Evolutionary conservation across 2,329 filamentous ascomycete species (phyloP).

Genomic region (Botrytis hyacinthi): DNA sequence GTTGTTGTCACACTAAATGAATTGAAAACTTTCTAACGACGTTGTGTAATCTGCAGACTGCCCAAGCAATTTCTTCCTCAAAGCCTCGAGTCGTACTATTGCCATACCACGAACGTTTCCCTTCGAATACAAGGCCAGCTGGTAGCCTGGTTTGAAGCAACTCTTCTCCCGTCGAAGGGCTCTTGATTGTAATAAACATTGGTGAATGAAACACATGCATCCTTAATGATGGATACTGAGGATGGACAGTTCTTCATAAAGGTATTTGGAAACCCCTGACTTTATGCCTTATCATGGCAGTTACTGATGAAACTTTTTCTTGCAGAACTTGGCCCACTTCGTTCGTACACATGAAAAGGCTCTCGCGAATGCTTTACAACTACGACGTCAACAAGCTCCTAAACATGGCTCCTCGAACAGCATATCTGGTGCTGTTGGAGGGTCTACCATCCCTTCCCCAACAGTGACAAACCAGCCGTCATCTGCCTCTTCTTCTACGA

Average conservation of each 20-base stretch:
- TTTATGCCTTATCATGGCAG: slow-evolving; percentile 17
- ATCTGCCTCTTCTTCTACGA: slow-evolving; percentile 60
- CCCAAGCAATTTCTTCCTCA: slow-evolving; percentile 24
- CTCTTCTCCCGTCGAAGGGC: slow-evolving; percentile 29
- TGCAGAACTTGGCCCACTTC: slow-evolving; percentile 88
- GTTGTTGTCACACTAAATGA: slow-evolving; percentile 21
- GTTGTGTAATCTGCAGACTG: slow-evolving; percentile 34
- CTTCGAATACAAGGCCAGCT: slow-evolving; percentile 33
- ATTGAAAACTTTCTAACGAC: slow-evolving; percentile 28
- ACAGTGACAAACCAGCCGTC: slow-evolving; percentile 59
- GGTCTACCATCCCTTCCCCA: slow-evolving; percentile 42
- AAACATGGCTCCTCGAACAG: slow-evolving; percentile 69
- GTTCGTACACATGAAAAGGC: slow-evolving; percentile 97
- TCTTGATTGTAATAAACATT: slow-evolving; percentile 28
- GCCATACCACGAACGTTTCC: slow-evolving; percentile 23
- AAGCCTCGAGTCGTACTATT: slow-evolving; percentile 29
- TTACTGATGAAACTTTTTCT: slow-evolving; percentile 20
- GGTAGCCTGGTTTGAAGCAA: slow-evolving; percentile 27
- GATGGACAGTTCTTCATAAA: slow-evolving; percentile 88
- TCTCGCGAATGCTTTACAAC: slow-evolving; percentile 89
- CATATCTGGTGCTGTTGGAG: slow-evolving; percentile 55
- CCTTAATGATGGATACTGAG: slow-evolving; percentile 63
- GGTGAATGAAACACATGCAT: slow-evolving; percentile 45
- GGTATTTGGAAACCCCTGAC: slow-evolving; percentile 48
- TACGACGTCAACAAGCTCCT: slow-evolving; percentile 67